A percentile compares a stretch with the other conserved stretches of the same genome.
These are phyloP conservation scores for Pseudocercospora crystallina DNA, from an alignment of 2,329 filamentous ascomycete genomes.

Conservation along the genomic window DNA sequence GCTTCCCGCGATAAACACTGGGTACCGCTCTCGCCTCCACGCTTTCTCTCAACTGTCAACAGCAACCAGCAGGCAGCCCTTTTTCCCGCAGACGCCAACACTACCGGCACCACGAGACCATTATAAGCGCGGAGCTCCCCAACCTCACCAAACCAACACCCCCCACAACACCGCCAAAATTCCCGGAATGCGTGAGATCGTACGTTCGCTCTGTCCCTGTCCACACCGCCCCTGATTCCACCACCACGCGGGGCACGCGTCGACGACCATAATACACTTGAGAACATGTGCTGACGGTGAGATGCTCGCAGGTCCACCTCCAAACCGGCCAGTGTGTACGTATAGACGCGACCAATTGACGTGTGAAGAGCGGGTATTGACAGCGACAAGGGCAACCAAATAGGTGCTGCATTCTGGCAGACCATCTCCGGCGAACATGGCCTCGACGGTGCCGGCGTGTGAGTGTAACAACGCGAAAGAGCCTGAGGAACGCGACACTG, in stretches of 20 bases:
- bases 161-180: conserved; percentile 25
- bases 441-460: conserved; percentile 95
- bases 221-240: conserved; percentile 24
- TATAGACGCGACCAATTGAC: conserved; percentile 36
- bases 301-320: conserved; percentile 81
- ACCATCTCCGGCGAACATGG: conserved; percentile 72
- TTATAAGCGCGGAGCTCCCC: background rate
- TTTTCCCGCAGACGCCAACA: conserved; percentile 1
- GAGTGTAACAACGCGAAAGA: conserved; percentile 48
- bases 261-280: conserved; percentile 40
- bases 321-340: conserved; percentile 99
- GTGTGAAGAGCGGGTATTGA: conserved; percentile 19
- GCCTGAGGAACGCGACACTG: conserved; percentile 21
- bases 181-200: conserved; percentile 67
- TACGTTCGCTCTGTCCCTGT: conserved; percentile 50
- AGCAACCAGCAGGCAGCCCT: conserved; percentile 10
- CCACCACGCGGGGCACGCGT: conserved; percentile 46
- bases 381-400: conserved; percentile 87
- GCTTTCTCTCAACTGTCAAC: conserved; percentile 9
- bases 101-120: conserved; percentile 1
- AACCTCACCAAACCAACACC: conserved; percentile 25
- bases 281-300: conserved; percentile 57
- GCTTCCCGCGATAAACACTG: background rate
- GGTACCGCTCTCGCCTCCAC: conserved; percentile 9
- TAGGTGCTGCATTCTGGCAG: conserved; percentile 98